Percentiles rank a stretch among this genome's conserved stretches.
Evolutionary conservation across 495 filamentous ascomycete species (phyloP).

Genomic region (Hypoxylon subgilvum): DNA sequence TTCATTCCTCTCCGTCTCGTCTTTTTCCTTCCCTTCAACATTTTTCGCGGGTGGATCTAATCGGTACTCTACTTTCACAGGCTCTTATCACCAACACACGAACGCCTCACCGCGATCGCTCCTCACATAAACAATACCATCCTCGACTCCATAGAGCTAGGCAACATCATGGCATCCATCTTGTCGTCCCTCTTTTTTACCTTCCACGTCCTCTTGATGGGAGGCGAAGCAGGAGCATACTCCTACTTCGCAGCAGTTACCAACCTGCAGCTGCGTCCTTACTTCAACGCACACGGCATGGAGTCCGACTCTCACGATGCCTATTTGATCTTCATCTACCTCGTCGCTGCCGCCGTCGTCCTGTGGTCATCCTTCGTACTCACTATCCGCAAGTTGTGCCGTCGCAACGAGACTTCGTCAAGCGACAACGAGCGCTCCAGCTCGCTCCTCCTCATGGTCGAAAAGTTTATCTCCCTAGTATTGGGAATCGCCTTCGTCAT

Average conservation of each 20-base stretch:
- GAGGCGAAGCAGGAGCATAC: not conserved
- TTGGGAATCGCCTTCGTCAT: not conserved
- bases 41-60: no score
- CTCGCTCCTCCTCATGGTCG: not conserved
- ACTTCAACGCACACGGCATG: constrained; percentile 2
- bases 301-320: not conserved
- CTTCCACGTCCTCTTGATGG: no score
- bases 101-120: no score
- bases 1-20: no score
- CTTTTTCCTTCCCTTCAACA: no score
- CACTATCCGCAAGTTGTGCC: not conserved
- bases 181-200: no score
- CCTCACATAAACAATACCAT: no score
- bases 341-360: not conserved
- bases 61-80: no score
- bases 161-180: no score
- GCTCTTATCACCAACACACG: no score
- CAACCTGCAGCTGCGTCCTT: constrained; percentile 7
- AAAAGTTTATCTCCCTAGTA: not conserved
- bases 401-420: not conserved
- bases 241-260: constrained; percentile 15
- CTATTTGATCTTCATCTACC: not conserved
- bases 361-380: not conserved
- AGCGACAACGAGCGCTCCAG: not conserved
- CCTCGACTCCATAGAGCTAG: no score